Evolutionary conservation across 306 rosid species (phyloP).

Genomic region (Sesbania bispinosa): DNA sequence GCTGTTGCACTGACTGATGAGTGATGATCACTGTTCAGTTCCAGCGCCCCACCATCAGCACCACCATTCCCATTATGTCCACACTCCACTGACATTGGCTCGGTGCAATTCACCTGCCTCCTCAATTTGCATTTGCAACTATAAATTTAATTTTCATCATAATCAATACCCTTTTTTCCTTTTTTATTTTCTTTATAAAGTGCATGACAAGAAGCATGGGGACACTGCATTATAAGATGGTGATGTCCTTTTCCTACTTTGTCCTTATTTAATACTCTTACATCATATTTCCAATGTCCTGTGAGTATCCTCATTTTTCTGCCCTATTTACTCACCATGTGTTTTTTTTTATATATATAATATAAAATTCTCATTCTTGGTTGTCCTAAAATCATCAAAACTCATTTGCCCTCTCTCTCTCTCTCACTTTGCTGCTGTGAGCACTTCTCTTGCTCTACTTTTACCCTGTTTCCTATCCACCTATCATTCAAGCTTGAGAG

Average conservation of each 20-base stretch:
- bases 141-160: background rate
- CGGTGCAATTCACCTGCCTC: conserved; percentile 27
- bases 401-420: background rate
- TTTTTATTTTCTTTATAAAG: conserved; percentile 21
- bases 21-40: conserved; percentile 23
- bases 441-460: conserved; percentile 14
- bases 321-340: conserved; percentile 29
- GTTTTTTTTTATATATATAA: no score
- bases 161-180: conserved; percentile 2
- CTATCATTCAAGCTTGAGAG: conserved; percentile 19
- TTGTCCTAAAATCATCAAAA: conserved; percentile 7
- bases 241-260: conserved; percentile 56
- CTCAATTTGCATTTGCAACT: conserved; percentile 37
- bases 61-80: conserved; percentile 23
- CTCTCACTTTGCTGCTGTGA: conserved; percentile 15
- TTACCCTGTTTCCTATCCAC: background rate
- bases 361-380: no score
- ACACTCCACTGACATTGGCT: background rate
- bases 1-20: background rate
- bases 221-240: conserved; percentile 51
- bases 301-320: conserved; percentile 24
- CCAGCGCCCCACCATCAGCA: background rate
- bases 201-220: conserved; percentile 42
- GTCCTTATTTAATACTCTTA: conserved; percentile 45
- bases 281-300: conserved; percentile 35